phyloP scores from a whole-genome alignment of 345 rosid genomes.

The Iberis pinnata region DNA sequence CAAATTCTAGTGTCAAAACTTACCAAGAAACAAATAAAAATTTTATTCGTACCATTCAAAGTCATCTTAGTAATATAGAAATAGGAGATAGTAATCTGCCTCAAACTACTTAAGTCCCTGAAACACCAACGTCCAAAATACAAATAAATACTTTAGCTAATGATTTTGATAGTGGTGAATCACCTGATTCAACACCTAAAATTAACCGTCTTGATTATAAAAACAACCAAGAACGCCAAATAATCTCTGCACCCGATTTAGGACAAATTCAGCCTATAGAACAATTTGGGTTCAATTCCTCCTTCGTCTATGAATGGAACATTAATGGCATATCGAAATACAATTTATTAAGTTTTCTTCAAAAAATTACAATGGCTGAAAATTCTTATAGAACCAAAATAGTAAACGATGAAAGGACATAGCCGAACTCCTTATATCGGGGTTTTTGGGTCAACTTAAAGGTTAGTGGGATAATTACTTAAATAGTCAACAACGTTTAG shows the following conservation, averaged over 20 bases:
- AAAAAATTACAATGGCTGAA: background rate
- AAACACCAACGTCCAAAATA: background rate
- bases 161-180: background rate
- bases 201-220: background rate
- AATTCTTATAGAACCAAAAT: background rate
- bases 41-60: background rate
- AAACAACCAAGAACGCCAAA: background rate
- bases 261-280: background rate
- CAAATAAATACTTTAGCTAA: background rate
- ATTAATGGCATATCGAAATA: background rate
- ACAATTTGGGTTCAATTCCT: background rate
- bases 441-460: background rate
- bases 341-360: background rate
- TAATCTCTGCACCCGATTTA: background rate
- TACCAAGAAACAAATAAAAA: background rate
- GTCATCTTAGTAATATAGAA: background rate
- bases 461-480: conserved; percentile 2
- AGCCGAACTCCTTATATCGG: background rate
- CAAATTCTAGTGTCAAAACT: background rate
- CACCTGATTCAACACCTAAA: background rate
- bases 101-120: background rate
- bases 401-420: background rate
- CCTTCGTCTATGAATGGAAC: background rate
- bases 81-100: background rate
- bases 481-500: background rate